Conservation (phyloP, 202 grass and related monocot species). For the Panicum hallii region DNA sequence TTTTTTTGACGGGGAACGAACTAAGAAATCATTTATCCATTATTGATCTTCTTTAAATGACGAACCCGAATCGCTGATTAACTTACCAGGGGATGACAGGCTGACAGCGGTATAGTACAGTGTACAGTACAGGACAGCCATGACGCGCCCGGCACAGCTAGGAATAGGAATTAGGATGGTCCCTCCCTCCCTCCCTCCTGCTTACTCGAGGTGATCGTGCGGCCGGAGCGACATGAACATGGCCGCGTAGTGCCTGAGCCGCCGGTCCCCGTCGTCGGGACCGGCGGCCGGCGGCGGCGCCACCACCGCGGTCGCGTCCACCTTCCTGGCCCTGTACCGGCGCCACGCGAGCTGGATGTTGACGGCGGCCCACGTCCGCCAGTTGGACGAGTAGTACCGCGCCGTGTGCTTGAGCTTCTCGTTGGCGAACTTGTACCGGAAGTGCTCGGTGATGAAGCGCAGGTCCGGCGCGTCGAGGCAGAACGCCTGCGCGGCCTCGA, state of each 20-base stretch:
- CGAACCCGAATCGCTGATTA: neutral
- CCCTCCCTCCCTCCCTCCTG: neutral
- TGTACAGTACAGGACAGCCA: neutral
- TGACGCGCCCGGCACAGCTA: neutral
- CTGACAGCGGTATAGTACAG: neutral
- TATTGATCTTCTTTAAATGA: conserved; percentile 27
- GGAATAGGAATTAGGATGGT: neutral
- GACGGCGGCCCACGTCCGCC: conserved; percentile 94
- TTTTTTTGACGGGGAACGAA: no score
- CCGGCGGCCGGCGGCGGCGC: neutral
- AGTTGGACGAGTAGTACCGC: conserved; percentile 93
- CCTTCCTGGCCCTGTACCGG: conserved; percentile 58
- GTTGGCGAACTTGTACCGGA: conserved; percentile 94
- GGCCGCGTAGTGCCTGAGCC: conserved; percentile 82
- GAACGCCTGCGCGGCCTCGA: conserved; percentile 78
- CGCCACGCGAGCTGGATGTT: conserved; percentile 98
- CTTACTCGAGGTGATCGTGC: conserved; percentile 93
- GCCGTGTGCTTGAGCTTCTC: conserved; percentile 90
- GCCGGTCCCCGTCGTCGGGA: conserved; percentile 60
- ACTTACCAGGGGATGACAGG: neutral
- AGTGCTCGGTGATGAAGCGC: conserved; percentile 92
- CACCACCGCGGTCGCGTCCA: conserved; percentile 11
- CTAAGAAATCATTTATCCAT: neutral
- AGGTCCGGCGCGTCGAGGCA: conserved; percentile 78
- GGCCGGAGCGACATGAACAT: conserved; percentile 99